A percentile compares a stretch with the other conserved stretches of the same genome.
Conservation (phyloP, 2,329 filamentous ascomycete genomes). For the Xylaria digitata region DNA sequence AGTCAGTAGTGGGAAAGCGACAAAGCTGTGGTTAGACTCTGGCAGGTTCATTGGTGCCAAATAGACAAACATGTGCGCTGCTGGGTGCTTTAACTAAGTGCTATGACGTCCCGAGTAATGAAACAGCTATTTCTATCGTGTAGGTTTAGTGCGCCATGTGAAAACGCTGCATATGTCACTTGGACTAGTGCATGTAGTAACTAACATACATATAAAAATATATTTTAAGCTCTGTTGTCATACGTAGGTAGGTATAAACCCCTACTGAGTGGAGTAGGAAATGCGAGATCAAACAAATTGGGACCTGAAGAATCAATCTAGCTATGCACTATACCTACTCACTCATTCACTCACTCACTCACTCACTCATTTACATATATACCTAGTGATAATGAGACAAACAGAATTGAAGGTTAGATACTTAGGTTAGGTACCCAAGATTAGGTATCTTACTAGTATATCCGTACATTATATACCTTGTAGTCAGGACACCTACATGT, state of each 20-base stretch:
- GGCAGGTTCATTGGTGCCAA: constrained; percentile 30
- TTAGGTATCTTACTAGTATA: too few species aligned
- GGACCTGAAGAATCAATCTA: background rate
- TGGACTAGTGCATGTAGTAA: background rate
- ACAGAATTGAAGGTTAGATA: too few species aligned
- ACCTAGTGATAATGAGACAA: too few species aligned
- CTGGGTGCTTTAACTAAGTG: background rate
- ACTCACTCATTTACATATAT: too few species aligned
- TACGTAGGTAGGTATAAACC: too few species aligned
- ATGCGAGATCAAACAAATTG: background rate
- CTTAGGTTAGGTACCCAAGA: too few species aligned
- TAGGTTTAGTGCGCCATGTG: constrained; percentile 26
- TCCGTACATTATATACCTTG: too few species aligned
- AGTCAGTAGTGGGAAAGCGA: constrained; percentile 13
- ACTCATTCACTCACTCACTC: too few species aligned
- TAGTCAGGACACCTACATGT: too few species aligned
- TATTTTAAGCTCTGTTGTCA: background rate
- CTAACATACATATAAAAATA: background rate
- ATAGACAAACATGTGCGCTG: constrained; percentile 19
- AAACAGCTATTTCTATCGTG: constrained; percentile 9
- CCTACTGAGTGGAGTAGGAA: background rate
- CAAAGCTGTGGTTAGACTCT: constrained; percentile 26
- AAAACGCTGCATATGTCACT: constrained; percentile 23
- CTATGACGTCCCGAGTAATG: constrained; percentile 28
- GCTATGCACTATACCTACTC: too few species aligned